Evolutionary conservation across 176 grass and related monocot species (phyloP), one percentile per base, ranked within the genome.

Genomic region (Lolium rigidum): DNA sequence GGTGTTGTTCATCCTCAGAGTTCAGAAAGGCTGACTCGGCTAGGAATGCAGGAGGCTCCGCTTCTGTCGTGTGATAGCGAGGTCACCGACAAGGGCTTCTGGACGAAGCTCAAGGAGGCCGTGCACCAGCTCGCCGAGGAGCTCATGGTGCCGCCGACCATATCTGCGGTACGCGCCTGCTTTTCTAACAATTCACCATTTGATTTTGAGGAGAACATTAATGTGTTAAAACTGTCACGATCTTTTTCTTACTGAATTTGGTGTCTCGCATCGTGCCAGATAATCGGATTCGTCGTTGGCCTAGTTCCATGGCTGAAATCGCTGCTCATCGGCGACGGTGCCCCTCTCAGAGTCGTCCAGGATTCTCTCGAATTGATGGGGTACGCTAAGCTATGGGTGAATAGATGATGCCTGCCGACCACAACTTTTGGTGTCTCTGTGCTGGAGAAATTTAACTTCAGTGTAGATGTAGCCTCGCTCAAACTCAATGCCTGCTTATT

Each of bases 351-450:
- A 59, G 90, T 92, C 2, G 46, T 95, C 14, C 93, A 95, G 64
- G 93, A 95, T 75, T 95, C 93, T 16, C 52, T 92, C 3, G 14
- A 92, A 55, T 46, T 98, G 31, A 89, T 98, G 90, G 97, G 94
- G 94, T 94, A 35, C 31, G 31, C 3, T 35, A 35, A 35, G 31
- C 31, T 35, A 82, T 58, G 68, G 41, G 7, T 43, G 41, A 43
- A 43, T 43, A 7, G 41, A 43, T 43, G 41, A 43, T 43, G 41
- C 41, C 41, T 6, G 41, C 41, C 41, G 41, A 43, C 41, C 41
- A 43, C 41, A 43, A 43, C 41, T 13, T 2, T 28, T 4, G 9
- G 59, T 49, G 2, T 7, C 15, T 37, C 5, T 0, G 16, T 75
- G 28, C 15, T 31, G 24, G 4, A 75, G 41, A 2, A 6, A 4